Evolutionary conservation across 345 rosid genomes (phyloP), one percentile per base, ranked within the genome.

Genomic region (Reutealis trisperma): DNA sequence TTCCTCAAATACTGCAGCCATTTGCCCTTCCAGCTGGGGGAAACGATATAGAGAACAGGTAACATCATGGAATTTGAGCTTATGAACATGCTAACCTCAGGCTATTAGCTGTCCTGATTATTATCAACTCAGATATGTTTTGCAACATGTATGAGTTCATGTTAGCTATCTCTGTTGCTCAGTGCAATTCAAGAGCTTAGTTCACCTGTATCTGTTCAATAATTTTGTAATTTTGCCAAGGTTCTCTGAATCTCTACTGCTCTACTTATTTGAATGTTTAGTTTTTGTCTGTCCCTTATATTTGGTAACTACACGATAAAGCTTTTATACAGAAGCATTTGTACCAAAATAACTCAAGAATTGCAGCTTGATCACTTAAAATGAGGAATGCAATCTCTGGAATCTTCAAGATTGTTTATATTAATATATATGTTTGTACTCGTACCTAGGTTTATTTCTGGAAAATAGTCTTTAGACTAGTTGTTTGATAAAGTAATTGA

Each of bases 1-100:
- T 96, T 61, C 99, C 98, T 24, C 99, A 96, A 85, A 88, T 96
- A 0, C 83, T 96, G 77, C 97, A 96, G 86, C 98, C 98, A 9
- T 94, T 96, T 84, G 98, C 97, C 25, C 90, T 94, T 22, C 93
- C 95, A 2, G 93, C 98, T 4, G 99, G 98, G 49, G 98, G 98
- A 18, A 89, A 89, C 59, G 94, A 94, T 83, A 65, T 89, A 14
- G 89, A 91, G 76, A 92, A 94, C 75, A 90, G 97, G 99, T 92
- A 84, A 59, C 11, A 12, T 3, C 42, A 2, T 41, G 22, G 15
- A 18, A 42, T 21, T 21, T 34, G 47, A 21, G 8, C 7, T 66
- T 66, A 3, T 41, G 45, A 1, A 57, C 11, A 6, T 44, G 16
- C 24, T 45, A 18, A 15, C 41, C 41, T 67, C 12, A 45, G 57